These are phyloP conservation scores for Colletotrichum godetiae DNA, from an alignment of 2,329 filamentous ascomycete genomes.

Conservation along the genomic window DNA sequence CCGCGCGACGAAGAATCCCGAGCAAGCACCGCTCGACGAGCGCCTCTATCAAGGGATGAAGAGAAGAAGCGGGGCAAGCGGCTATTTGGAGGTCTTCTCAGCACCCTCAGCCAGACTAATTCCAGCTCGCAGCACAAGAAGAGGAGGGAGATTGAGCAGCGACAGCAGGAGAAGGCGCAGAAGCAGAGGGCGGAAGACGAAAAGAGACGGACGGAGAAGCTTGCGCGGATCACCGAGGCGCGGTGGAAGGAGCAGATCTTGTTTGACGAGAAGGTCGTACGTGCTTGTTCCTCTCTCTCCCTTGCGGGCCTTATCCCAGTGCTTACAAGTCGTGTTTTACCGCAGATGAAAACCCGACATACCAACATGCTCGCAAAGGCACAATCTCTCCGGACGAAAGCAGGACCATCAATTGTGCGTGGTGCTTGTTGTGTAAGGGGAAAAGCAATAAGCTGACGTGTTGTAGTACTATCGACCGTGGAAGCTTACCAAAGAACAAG, in stretches of 20 bases:
- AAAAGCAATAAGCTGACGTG: not conserved
- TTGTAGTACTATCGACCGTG: conserved; percentile 86
- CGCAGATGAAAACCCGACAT: conserved; percentile 80
- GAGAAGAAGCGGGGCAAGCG: conserved; percentile 88
- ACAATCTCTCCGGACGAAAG: conserved; percentile 77
- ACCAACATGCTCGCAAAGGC: conserved; percentile 77
- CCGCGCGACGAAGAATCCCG: conserved; percentile 25
- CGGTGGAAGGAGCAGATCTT: conserved; percentile 77
- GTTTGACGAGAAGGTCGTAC: conserved; percentile 81
- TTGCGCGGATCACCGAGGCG: conserved; percentile 69
- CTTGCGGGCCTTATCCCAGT: conserved; percentile 17
- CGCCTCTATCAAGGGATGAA: conserved; percentile 58
- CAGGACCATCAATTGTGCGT: conserved; percentile 80
- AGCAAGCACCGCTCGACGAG: conserved; percentile 47
- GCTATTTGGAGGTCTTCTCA: conserved; percentile 85
- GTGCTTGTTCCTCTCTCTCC: conserved; percentile 45
- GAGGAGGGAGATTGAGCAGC: conserved; percentile 83
- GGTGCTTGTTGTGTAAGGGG: not conserved
- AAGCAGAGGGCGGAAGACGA: conserved; percentile 79
- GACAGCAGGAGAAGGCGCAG: conserved; percentile 80
- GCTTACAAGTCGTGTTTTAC: conserved; percentile 37
- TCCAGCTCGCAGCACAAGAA: conserved; percentile 73
- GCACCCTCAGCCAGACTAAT: conserved; percentile 80
- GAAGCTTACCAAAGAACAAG: conserved; percentile 76
- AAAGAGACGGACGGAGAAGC: conserved; percentile 72